Evolutionary conservation across 208 protist species (phyloP).

Genomic region (Acanthamoeba divionensis): DNA sequence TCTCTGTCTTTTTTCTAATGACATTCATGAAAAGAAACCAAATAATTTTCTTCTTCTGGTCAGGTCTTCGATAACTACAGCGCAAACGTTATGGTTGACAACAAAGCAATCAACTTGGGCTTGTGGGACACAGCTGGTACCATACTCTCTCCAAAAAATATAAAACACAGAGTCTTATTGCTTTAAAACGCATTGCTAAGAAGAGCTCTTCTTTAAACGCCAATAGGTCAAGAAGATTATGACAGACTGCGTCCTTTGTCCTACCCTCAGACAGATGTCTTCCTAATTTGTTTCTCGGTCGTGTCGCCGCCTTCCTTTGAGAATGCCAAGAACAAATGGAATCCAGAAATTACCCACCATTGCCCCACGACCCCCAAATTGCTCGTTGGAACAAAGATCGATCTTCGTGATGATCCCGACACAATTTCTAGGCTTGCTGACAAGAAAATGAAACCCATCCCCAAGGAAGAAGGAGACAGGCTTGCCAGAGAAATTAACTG

Average conservation of each 20-base stretch:
- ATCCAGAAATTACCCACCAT: constrained; percentile 76
- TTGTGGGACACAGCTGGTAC: constrained; percentile 78
- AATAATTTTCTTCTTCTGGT: no score
- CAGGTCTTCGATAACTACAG: constrained; percentile 89
- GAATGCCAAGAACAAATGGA: constrained; percentile 74
- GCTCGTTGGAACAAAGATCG: constrained; percentile 89
- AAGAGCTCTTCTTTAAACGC: constrained; percentile 75
- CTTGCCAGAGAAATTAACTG: constrained; percentile 81
- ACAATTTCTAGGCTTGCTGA: constrained; percentile 53
- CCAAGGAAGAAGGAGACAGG: constrained; percentile 69
- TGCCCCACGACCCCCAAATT: constrained; percentile 78
- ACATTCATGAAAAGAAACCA: no score
- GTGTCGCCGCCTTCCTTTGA: constrained; percentile 75
- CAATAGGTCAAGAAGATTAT: constrained; percentile 93
- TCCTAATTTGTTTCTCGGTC: constrained; percentile 87
- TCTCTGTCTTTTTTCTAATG: constrained; percentile 65
- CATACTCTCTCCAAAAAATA: no score
- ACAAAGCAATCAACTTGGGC: constrained; percentile 73
- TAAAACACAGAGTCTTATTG: no score
- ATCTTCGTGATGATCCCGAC: constrained; percentile 77
- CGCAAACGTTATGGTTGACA: constrained; percentile 78
- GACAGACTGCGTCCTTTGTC: constrained; percentile 89
- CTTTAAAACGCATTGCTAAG: no score
- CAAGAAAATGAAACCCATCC: constrained; percentile 67
- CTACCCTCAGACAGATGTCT: constrained; percentile 86